phyloP scores from a whole-genome alignment of 345 rosid genomes.

The Lepidium africanum region DNA sequence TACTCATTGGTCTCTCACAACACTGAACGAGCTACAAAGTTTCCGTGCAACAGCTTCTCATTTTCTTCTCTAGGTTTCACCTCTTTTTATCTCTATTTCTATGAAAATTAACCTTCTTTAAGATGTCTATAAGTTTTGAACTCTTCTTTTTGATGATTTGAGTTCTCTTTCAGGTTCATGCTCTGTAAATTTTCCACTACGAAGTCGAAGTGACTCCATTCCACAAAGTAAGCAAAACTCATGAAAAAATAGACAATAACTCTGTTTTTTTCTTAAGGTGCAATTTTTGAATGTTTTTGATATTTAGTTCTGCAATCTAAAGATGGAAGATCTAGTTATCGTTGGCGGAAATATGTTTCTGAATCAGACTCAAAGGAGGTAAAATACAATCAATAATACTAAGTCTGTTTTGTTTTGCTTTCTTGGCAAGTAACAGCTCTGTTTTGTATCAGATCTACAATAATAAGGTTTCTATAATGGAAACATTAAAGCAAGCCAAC shows the following conservation, averaged over 20 bases:
- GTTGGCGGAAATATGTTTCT: conserved; percentile 31
- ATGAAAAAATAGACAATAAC: background rate
- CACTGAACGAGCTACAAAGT: background rate
- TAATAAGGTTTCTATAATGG: conserved; percentile 36
- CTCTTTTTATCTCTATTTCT: background rate
- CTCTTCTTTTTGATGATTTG: background rate
- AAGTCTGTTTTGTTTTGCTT: background rate
- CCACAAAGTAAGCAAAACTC: conserved; percentile 23
- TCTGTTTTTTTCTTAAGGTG: background rate
- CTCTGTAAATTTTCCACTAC: conserved; percentile 13
- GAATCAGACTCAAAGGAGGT: conserved; percentile 41
- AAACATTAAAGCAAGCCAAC: conserved; percentile 63
- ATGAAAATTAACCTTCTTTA: background rate
- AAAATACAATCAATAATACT: background rate
- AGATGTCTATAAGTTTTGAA: background rate
- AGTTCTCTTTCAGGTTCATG: conserved; percentile 4
- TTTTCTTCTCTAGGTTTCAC: conserved; percentile 16
- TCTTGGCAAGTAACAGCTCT: background rate
- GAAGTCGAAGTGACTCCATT: conserved; percentile 7
- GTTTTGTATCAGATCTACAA: conserved; percentile 31
- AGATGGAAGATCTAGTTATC: conserved; percentile 28
- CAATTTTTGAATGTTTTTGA: background rate
- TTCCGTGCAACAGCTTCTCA: background rate
- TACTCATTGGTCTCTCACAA: background rate
- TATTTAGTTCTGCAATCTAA: background rate